These are phyloP conservation scores for Phytophthora tubulina DNA, from an alignment of 352 stramenopile species.

Conservation along the genomic window DNA sequence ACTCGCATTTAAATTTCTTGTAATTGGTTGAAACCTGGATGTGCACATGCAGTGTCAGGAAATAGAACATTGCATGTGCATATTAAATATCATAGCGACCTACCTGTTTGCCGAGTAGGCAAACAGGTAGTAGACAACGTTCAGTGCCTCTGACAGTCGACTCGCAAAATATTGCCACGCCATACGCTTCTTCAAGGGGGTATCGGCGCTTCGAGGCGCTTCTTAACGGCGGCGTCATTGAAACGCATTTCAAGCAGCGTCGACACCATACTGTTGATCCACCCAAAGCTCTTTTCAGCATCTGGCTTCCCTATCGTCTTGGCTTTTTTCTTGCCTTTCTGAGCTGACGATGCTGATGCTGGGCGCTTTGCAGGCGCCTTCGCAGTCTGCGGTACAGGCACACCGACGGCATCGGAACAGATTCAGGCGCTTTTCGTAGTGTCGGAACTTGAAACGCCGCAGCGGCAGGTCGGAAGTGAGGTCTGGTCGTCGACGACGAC, in stretches of 20 bases:
- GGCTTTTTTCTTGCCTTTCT: not conserved
- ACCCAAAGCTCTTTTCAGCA: not conserved
- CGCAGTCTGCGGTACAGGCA: too few species aligned
- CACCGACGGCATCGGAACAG: too few species aligned
- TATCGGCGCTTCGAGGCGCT: not conserved
- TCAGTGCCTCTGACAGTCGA: not conserved
- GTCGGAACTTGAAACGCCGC: too few species aligned
- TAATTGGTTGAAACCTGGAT: conserved; percentile 23
- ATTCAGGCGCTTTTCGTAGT: too few species aligned
- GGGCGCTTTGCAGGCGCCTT: too few species aligned
- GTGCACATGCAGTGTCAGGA: not conserved
- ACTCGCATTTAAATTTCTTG: conserved; percentile 29
- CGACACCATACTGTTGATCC: not conserved
- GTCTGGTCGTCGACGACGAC: too few species aligned
- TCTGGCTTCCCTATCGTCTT: not conserved
- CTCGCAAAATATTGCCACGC: conserved; percentile 20
- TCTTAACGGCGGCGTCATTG: not conserved
- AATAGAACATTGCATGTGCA: not conserved
- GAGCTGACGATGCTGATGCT: too few species aligned
- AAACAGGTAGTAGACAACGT: not conserved
- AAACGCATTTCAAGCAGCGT: not conserved
- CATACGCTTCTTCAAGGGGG: conserved; percentile 6
- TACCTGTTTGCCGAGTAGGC: not conserved
- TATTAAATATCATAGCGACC: not conserved
- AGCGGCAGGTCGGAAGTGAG: too few species aligned